Percentiles rank a stretch among this genome's conserved stretches.
phyloP scores from a whole-genome alignment of 768 basidiomycete genomes.

The Cystobasidium tubakii region DNA sequence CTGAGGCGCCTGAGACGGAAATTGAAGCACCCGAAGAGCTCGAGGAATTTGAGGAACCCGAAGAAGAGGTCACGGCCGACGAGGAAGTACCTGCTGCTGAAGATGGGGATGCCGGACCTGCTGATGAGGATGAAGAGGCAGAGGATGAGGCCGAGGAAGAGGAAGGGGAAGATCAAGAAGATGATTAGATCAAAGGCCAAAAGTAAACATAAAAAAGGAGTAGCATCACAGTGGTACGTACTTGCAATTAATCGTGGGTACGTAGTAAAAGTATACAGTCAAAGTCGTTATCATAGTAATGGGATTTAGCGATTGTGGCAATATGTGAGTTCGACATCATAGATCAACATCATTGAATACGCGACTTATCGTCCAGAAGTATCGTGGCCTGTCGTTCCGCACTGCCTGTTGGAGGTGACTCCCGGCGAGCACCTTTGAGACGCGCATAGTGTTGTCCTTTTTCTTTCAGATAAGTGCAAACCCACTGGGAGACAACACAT shows the following conservation, averaged over 20 bases:
- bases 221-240: too few relatives aligned
- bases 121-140: background rate
- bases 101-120: background rate
- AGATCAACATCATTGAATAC: too few relatives aligned
- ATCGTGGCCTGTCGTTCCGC: too few relatives aligned
- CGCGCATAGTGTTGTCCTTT: background rate
- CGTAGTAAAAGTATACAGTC: background rate
- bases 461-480: constrained; percentile 2
- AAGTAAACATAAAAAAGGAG: too few relatives aligned
- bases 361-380: too few relatives aligned
- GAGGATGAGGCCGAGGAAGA: background rate
- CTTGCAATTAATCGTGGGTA: too few relatives aligned
- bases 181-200: background rate
- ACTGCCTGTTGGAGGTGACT: too few relatives aligned
- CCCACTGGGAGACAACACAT: background rate
- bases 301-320: too few relatives aligned
- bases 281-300: too few relatives aligned
- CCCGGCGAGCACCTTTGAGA: too few relatives aligned
- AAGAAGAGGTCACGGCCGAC: background rate
- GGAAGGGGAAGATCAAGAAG: background rate
- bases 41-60: background rate
- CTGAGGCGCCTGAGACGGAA: too few relatives aligned
- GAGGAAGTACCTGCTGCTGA: background rate
- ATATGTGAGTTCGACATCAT: too few relatives aligned
- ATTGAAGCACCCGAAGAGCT: background rate